Evolutionary conservation across 768 basidiomycete species (phyloP), one percentile per base, ranked within the genome.

Genomic region (Leccinum rimulosum): DNA sequence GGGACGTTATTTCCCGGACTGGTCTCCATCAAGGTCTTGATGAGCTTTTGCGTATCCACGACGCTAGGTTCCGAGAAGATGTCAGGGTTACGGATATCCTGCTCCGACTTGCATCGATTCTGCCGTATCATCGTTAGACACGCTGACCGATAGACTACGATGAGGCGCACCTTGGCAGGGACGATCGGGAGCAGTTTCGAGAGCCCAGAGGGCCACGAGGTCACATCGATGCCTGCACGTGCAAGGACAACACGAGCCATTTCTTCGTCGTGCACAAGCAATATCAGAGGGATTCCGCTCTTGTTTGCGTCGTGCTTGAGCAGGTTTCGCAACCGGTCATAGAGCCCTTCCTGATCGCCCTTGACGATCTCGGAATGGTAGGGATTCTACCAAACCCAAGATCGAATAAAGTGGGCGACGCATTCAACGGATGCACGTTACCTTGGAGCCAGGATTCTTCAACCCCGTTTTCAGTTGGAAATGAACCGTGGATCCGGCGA

Each of bases 241-340:
- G 62, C 62, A 7, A 86, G 71, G 10, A 77, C 69, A n/a, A 72
- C 72, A 6, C 70, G 63, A 0, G 80, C 74, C 61, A 76, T 67
- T 43, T 74, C 66, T 58, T 77, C 73, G 28, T 80, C 72, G 47
- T 80, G 74, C 3, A 84, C 80, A 7, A 86, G 74, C 6, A 86
- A 66, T 27, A 85, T 63, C 52, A 77, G 65, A 0, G 83, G 82
- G 3, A 60, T 43, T 25, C 61, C 65, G 12, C 56, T 64, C 59
- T 60, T 57, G 36, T 59, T 53, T 1, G 55, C 49, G 35, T 68
- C 65, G 14, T 67, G 65, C 8, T 22, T 30, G 22, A 77, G 63
- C 12, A 74, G 31, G 4, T 52, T 45, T 49, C 68, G 66, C 52
- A 67, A 43, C 1, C 63, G 67, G 12, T 48, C 10, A 25, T 64